phyloP scores from a whole-genome alignment of 2,329 filamentous ascomycete species.

The Aspergillus luchuensis region DNA sequence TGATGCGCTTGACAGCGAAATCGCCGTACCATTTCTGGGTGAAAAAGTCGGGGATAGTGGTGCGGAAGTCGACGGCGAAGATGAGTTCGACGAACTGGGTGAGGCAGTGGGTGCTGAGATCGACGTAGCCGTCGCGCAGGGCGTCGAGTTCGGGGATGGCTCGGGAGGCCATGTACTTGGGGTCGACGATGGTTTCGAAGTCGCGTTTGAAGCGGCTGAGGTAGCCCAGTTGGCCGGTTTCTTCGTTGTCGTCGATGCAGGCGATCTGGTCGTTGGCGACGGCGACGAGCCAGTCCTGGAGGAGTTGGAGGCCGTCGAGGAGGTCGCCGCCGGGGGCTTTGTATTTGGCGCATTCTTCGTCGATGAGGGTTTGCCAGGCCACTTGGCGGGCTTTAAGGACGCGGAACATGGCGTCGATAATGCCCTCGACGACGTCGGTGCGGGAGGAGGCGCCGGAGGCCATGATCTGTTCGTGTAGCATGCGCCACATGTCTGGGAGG shows the following conservation, averaged over 20 bases:
- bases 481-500: slow-evolving; percentile 92
- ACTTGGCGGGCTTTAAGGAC: slow-evolving; percentile 80
- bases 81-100: slow-evolving; percentile 82
- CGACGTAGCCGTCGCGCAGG: slow-evolving; percentile 88
- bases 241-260: slow-evolving; percentile 85
- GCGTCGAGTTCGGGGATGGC: slow-evolving; percentile 71
- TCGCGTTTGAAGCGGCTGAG: slow-evolving; percentile 83
- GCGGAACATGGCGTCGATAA: slow-evolving; percentile 93
- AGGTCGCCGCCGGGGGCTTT: slow-evolving; percentile 53
- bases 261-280: slow-evolving; percentile 98
- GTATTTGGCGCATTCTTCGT: slow-evolving; percentile 79
- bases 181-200: slow-evolving; percentile 76
- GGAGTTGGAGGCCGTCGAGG: slow-evolving; percentile 69
- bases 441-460: slow-evolving; percentile 83
- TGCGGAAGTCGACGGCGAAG: slow-evolving; percentile 84
- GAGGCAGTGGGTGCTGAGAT: slow-evolving; percentile 91
- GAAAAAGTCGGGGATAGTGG: slow-evolving; percentile 86
- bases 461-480: slow-evolving; percentile 89
- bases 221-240: slow-evolving; percentile 77
- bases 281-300: slow-evolving; percentile 90
- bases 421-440: slow-evolving; percentile 87
- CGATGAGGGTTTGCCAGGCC: slow-evolving; percentile 83
- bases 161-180: slow-evolving; percentile 72
- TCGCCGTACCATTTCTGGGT: slow-evolving; percentile 84
- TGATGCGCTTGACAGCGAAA: slow-evolving; percentile 89